A percentile compares a stretch with the other conserved stretches of the same genome.
Evolutionary conservation across 345 rosid genomes (phyloP).

Genomic region (Carallia brachiata): DNA sequence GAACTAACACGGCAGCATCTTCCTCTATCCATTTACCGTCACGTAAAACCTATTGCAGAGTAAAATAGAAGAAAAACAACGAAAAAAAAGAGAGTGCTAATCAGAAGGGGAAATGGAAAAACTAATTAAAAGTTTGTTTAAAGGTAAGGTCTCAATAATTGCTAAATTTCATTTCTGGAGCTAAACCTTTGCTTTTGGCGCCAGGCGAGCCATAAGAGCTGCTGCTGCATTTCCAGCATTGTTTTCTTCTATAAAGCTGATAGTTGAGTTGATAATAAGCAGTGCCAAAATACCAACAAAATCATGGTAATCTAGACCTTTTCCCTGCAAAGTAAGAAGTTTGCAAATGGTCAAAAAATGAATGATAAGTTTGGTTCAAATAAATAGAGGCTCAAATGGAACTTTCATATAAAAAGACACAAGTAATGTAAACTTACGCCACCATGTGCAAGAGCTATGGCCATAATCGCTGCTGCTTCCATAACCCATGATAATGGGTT

Average conservation of each 20-base stretch:
- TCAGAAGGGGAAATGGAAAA: neutral
- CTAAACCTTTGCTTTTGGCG: conserved; percentile 52
- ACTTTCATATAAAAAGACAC: neutral
- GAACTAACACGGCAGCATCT: conserved; percentile 2
- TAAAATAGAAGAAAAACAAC: neutral
- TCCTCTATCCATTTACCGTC: conserved; percentile 5
- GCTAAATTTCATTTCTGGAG: neutral
- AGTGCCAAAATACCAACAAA: conserved; percentile 43
- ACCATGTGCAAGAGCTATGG: conserved; percentile 47
- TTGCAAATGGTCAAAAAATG: neutral
- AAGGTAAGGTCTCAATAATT: too few species aligned
- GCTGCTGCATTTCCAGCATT: conserved; percentile 65
- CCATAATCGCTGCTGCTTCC: conserved; percentile 65
- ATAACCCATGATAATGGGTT: conserved; percentile 62
- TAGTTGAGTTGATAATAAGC: conserved; percentile 52
- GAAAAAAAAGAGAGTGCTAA: neutral
- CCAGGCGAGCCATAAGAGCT: conserved; percentile 57
- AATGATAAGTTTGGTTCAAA: conserved; percentile 1
- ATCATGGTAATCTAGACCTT: conserved; percentile 44
- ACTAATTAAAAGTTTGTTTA: too few species aligned
- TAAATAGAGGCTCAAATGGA: neutral
- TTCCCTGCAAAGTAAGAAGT: conserved; percentile 26
- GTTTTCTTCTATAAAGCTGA: conserved; percentile 57
- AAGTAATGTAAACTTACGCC: conserved; percentile 34
- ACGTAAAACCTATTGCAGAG: neutral